Evolutionary conservation across 2,329 filamentous ascomycete genomes (phyloP), one percentile per base, ranked within the genome.

Genomic region (Onygenales sp.): DNA sequence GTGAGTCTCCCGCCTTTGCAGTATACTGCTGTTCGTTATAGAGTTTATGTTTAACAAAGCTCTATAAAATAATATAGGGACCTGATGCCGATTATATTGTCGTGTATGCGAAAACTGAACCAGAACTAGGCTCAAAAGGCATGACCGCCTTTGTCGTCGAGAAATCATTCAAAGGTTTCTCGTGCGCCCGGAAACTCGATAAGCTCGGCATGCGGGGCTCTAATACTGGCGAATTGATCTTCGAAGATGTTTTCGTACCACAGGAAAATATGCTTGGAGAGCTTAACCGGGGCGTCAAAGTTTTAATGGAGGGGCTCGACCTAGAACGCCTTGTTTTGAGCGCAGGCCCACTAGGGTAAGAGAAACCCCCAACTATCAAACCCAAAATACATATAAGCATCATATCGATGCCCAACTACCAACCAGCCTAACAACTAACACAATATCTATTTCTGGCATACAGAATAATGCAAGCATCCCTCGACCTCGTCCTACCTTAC

Each of bases 121-220:
- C 91, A 1, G 80, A 85, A 10, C 84, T 81, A 56, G 89, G 77
- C 1, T 89, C 86, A 59, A 95, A 92, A 73, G 93, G 93, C 54
- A 95, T 98, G 69, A 95, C 92, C 0, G 92, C 92, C 7, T 96
- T 97, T 73, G 79, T 98, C 36, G 87, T 97, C 41, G 85, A 94
- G 61, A 78, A 77, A 52, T 64, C 70, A 8, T 75, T 79, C 38
- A 72, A 82, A 39, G 92, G 93, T 43, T 97, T 96, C 75, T 86
- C 83, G 58, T 91, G 89, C 63, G 84, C 89, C 6, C 80, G 89
- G 57, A 97, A 97, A 73, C 83, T 97, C 14, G 92, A 97, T 77
- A 97, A 98, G 75, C 86, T 98, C 70, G 93, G 93, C 61, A 98
- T 98, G 93, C 83, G 93, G 54, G 93, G 93, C 55, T 93, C 87